Evolutionary conservation across 345 rosid species (phyloP).

Genomic region (Crucihimalaya himalaica): DNA sequence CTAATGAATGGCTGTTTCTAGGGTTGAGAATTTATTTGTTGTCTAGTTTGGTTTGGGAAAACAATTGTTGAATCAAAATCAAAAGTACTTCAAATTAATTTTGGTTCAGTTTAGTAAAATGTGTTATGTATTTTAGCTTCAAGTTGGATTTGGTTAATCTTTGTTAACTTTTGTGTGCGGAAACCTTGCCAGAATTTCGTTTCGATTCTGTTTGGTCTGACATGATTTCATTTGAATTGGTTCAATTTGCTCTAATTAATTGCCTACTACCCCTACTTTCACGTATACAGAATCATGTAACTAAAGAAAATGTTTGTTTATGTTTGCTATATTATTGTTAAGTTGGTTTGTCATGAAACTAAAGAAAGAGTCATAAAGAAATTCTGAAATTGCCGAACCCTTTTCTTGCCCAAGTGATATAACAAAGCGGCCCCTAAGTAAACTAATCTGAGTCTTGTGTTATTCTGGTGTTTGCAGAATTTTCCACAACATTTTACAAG

Average conservation of each 20-base stretch:
- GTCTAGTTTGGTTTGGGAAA: background rate
- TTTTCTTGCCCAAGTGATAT: background rate
- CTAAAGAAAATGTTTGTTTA: background rate
- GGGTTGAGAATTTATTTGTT: background rate
- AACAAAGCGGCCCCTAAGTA: background rate
- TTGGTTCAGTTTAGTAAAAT: background rate
- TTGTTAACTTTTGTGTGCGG: background rate
- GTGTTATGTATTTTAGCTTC: background rate
- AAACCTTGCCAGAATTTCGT: background rate
- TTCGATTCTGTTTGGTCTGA: background rate
- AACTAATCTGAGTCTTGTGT: background rate
- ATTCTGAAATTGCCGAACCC: background rate
- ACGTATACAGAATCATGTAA: background rate
- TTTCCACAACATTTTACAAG: conserved; percentile 5
- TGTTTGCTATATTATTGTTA: background rate
- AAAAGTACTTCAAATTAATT: background rate
- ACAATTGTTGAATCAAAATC: background rate
- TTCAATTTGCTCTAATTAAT: background rate
- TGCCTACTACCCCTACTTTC: background rate
- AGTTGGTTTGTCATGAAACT: conserved; percentile 1
- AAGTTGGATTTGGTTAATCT: background rate
- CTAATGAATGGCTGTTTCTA: background rate
- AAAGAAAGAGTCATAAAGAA: background rate
- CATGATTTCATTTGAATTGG: background rate
- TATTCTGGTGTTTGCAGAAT: background rate